Base-by-base conservation (phyloP, 495 filamentous ascomycete genomes). In the Aspergillus sclerotiicarbonarius region DNA sequence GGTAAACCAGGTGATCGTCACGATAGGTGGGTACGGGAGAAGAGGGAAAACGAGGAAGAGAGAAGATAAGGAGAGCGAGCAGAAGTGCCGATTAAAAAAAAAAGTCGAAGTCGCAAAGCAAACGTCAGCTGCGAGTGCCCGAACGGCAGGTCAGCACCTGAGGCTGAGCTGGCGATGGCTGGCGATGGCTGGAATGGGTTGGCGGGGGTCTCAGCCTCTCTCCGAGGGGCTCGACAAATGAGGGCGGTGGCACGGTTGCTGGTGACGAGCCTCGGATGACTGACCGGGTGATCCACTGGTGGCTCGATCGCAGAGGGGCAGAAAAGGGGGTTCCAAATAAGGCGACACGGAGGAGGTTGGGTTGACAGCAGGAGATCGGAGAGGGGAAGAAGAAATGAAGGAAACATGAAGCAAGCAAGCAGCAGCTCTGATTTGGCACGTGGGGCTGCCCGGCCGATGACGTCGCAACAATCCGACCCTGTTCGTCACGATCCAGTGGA, bases 381-480 rank as follows among this genome's bases (percentile, higher is more conserved):
- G 50, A 30, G 41, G 16, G 37, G 45, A 55, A 55, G 21, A 37
- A 41, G 10, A 25, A 53, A 49, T 47, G 41, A 53, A 41, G 47
- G 19, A 43, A 59, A 46, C 43, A 25, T 25, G 37, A 32, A 52
- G 51, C 33, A 39, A 31, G 35, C 10, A n/a, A 20, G 15, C 32
- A 25, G 35, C 15, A 20, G 25, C 35, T 54, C 52, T 62, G 63
- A 66, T 59, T 29, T 56, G 63, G 64, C 64, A 63, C 64, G 64
- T 67, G 63, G 65, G 63, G 67, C 57, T n/a, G 21, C 10, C 16
- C 44, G 41, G 19, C 55, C 60, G 61, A 70, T 68, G 68, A 68
- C 67, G 67, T 67, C 61, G 53, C 50, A 39, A 39, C 46, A 45
- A 25, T 57, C 53, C 49, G 59, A 32, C 44, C 21, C 43, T 12